A percentile compares a stretch with the other conserved stretches of the same genome.
Conservation (phyloP, 2,329 filamentous ascomycete species). For the Hypoxylon sp. region DNA sequence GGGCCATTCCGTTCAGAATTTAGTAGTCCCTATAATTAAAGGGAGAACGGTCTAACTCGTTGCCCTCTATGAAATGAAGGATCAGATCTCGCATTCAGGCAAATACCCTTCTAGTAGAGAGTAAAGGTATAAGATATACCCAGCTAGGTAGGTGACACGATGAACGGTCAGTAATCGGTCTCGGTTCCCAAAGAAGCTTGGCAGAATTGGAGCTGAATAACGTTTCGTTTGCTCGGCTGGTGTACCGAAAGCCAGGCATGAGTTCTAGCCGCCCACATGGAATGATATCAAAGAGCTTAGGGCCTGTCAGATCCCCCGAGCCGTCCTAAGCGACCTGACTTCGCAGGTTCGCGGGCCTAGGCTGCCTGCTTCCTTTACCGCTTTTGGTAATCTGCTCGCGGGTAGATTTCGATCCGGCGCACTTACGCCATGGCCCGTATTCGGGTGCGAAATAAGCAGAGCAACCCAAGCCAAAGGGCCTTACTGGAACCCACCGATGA, state of each 20-base stretch:
- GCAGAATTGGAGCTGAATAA: conserved; percentile 15
- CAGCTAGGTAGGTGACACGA: conserved; percentile 27
- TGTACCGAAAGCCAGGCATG: conserved; percentile 30
- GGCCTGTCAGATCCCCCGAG: conserved; percentile 21
- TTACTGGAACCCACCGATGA: conserved; percentile 14
- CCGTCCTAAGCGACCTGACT: conserved; percentile 1
- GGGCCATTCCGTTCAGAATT: conserved; percentile 23
- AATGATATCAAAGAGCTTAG: not conserved
- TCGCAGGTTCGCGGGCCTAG: not conserved
- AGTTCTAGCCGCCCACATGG: conserved; percentile 23
- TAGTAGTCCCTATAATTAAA: no score
- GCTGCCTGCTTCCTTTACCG: conserved; percentile 33
- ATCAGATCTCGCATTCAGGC: not conserved
- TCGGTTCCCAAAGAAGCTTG: conserved; percentile 7
- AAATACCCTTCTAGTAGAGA: not conserved
- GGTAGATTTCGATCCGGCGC: conserved; percentile 22
- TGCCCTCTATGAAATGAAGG: not conserved
- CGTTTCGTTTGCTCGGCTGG: conserved; percentile 30
- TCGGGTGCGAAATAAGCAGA: conserved; percentile 12
- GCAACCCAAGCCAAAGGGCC: not conserved
- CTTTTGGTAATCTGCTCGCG: conserved; percentile 42
- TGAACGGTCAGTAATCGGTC: not conserved
- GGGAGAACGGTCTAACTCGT: conserved; percentile 1
- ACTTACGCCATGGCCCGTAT: conserved; percentile 27
- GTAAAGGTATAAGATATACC: not conserved